Base-by-base conservation (phyloP, 305 asterid species). In the Striga hermonthica region DNA sequence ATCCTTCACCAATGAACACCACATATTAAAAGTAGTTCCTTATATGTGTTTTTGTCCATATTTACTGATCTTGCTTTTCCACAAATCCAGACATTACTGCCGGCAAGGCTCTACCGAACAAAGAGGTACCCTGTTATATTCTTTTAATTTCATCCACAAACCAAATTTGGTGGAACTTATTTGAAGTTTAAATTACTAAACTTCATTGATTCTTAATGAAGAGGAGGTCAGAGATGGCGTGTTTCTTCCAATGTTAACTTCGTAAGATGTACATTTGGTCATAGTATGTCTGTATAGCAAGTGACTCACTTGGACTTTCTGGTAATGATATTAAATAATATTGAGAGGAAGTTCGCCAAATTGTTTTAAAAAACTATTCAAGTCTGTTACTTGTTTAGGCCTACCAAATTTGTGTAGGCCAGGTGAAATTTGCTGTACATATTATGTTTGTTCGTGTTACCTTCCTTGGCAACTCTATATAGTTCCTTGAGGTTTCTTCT, bases 61-160 rank as follows among this genome's bases (percentile, higher is more conserved):
- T 73, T 57, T 65, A 72, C 74, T 80, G 60, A 76, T 62, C 44
- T 65, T 60, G 39, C 44, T 73, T 60, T 75, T 67, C 53, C 72
- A 62, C 67, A 72, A 68, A 80, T 87, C 69, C 99, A 94, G 99
- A 66, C 86, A 88, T 79, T 94, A 88, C 77, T 94, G 99, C 86
- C 76, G 87, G 87, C 91, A 74, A 81, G 99, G 99, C 65, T 79
- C 95, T 44, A 88, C 85, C 5, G 83, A 66, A 34, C 80, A 89
- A 81, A 80, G 72, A 80, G 88, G 97, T 94, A 74, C 54, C 16
- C 67, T 68, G 43, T 65, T 65, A 37, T 7, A 52, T 34, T 40
- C 73, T 59, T 47, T 41, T 31, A 44, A 64, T 43, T 45, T 60
- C 13, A 50, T 47, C 31, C 62, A 11, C 14, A 56, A 72, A 59